Percentiles rank a stretch among this genome's conserved stretches.
These are phyloP conservation scores for Petunia secreta DNA, from an alignment of 257 asterid genomes.

Conservation along the genomic window DNA sequence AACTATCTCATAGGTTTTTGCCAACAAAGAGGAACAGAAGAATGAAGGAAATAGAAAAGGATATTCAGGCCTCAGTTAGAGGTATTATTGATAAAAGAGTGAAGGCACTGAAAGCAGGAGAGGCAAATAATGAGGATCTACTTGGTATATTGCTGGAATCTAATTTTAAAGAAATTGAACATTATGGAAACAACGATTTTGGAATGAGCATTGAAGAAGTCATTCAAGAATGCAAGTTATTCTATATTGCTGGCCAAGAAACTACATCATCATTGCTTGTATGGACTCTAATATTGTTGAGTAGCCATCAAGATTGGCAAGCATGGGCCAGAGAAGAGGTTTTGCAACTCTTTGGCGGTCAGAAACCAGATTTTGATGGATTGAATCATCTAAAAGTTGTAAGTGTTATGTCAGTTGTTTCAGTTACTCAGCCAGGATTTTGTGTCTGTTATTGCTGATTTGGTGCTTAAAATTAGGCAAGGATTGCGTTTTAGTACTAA, in stretches of 20 bases:
- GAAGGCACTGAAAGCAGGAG: constrained; percentile 31
- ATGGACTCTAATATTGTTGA: constrained; percentile 59
- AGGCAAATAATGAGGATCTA: constrained; percentile 29
- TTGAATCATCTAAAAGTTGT: constrained; percentile 41
- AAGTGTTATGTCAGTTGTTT: constrained; percentile 11
- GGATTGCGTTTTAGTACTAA: background rate
- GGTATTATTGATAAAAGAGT: constrained; percentile 26
- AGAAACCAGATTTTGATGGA: constrained; percentile 36
- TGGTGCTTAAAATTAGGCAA: no score
- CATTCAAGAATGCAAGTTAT: constrained; percentile 36
- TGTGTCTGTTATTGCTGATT: no score
- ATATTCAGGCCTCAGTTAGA: constrained; percentile 13
- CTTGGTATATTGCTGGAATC: constrained; percentile 34
- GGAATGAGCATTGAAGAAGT: constrained; percentile 32
- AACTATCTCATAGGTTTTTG: constrained; percentile 21
- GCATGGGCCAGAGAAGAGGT: constrained; percentile 42
- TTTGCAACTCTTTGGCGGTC: constrained; percentile 34
- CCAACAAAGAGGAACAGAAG: constrained; percentile 36
- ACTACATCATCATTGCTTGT: constrained; percentile 32
- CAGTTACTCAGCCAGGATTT: no score
- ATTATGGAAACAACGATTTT: constrained; percentile 26
- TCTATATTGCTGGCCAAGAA: constrained; percentile 37
- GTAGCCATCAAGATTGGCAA: constrained; percentile 46
- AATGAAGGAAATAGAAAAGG: constrained; percentile 31
- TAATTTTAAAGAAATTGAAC: constrained; percentile 24